Evolutionary conservation across 371 early-diverging fungal species (phyloP), one percentile per base, ranked within the genome.

Genomic region (Capniomyces stellatus): DNA sequence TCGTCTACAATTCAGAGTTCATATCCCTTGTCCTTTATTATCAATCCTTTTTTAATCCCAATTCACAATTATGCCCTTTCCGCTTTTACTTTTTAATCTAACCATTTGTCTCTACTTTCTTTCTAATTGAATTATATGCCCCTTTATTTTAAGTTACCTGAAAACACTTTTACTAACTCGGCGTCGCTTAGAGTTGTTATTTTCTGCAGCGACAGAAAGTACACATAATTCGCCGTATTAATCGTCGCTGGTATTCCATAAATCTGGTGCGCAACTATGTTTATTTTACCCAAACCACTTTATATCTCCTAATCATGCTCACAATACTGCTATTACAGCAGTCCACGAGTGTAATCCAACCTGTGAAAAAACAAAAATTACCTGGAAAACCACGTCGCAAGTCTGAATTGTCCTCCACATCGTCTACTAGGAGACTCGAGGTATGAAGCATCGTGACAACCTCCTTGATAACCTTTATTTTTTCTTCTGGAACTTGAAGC

Each of bases 361-460:
- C n/a, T n/a, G n/a, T n/a, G n/a, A n/a, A n/a, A n/a, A n/a, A n/a
- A n/a, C n/a, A n/a, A 31, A 12, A 19, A 3, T 10, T 30, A 51
- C 51, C 51, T 50, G 98, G 98, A 2, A 81, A 77, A 1, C 96
- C 96, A 51, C 96, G 73, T 43, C 96, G 72, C 47, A 95, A 58
- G 22, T 73, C 74, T 0, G 93, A 92, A 52, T 77, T 82, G 64
- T 97, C 98, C 66, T 97, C 88, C 19, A 97, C 86, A 59, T 97
- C 98, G 63, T 96, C 96, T 40, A 96, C 79, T 89, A 97, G 68
- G 40, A 97, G 63, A 67, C 88, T 87, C 22, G 93, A 84, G 31
- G 79, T 88, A 58, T 97, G 97, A 24, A 97, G 80, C 90, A 91
- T 92, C 52, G 84, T 88, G 19, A 94, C 79, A 12, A 89, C 79